Conservation (phyloP, 225 moss, liverwort and hornwort species). For the Rhytidiadelphus loreus region DNA sequence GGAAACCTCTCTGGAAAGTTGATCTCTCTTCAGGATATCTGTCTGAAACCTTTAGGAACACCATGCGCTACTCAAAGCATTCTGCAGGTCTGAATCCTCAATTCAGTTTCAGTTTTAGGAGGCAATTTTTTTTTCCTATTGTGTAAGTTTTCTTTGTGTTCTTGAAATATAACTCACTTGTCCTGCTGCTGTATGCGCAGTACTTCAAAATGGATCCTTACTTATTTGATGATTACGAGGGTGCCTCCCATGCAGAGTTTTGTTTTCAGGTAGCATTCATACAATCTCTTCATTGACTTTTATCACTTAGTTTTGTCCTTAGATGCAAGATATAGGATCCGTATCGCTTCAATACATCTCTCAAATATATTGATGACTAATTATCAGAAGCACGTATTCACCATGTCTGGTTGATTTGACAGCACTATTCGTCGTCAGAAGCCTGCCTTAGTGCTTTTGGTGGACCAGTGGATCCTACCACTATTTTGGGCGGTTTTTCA, state of each 20-base stretch:
- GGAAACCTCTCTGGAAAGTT: constrained; percentile 54
- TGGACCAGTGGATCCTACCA: constrained; percentile 84
- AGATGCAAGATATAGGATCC: not conserved
- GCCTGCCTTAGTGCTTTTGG: constrained; percentile 88
- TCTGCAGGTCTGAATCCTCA: constrained; percentile 54
- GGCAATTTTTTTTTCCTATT: not conserved
- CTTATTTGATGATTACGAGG: constrained; percentile 65
- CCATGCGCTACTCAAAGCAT: constrained; percentile 93
- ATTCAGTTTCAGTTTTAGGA: not conserved
- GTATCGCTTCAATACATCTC: not conserved
- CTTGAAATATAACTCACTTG: not conserved
- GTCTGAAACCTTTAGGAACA: constrained; percentile 84
- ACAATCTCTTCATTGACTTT: not conserved
- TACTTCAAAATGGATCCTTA: constrained; percentile 82
- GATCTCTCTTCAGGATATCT: constrained; percentile 84
- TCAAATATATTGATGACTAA: not conserved
- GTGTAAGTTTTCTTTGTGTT: not conserved
- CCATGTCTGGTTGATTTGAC: constrained; percentile 7
- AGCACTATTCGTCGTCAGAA: constrained; percentile 92
- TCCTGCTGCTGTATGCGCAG: constrained; percentile 26
- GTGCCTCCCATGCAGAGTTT: constrained; percentile 74
- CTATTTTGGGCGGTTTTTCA: constrained; percentile 82
- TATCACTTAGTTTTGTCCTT: not conserved
- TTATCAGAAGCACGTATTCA: not conserved
- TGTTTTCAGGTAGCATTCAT: constrained; percentile 65